phyloP scores from a whole-genome alignment of 495 filamentous ascomycete genomes.

The Clohesyomyces aquaticus region DNA sequence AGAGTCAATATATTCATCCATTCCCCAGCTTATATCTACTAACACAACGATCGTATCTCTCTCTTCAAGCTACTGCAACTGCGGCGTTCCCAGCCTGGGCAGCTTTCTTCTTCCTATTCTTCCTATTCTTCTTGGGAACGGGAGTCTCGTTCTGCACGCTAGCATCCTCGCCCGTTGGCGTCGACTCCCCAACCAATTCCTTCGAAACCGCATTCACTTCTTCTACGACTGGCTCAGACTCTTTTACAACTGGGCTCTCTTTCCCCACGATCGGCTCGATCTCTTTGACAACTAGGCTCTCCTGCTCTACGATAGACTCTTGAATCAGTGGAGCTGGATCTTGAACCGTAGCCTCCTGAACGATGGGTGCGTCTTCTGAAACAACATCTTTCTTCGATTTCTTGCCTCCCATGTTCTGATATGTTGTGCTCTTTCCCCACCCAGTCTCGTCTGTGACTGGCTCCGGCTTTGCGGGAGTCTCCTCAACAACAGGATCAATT shows the following conservation, averaged over 20 bases:
- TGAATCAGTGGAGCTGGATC: not conserved
- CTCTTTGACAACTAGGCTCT: not conserved
- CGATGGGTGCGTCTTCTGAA: not conserved
- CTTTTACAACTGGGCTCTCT: not conserved
- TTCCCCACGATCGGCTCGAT: not conserved
- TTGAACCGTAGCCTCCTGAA: not conserved
- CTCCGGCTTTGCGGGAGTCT: constrained; percentile 2
- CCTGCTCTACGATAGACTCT: not conserved
- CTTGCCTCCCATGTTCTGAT: constrained; percentile 13
- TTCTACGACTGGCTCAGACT: not conserved
- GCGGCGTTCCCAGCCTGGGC: not conserved
- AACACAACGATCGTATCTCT: too few relatives aligned
- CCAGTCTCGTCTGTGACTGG: constrained; percentile 20
- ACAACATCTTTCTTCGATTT: not conserved
- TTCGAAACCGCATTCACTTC: not conserved
- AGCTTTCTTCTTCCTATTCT: constrained; percentile 7
- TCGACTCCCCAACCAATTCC: not conserved
- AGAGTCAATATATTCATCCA: too few relatives aligned
- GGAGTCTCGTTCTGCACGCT: not conserved
- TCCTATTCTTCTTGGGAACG: not conserved
- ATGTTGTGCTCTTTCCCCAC: constrained; percentile 22
- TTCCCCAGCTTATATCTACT: too few relatives aligned
- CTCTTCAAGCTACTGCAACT: not conserved
- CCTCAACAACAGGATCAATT: not conserved
- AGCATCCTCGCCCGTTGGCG: not conserved